A percentile compares a stretch with the other conserved stretches of the same genome.
These are phyloP conservation scores for Scenedesmus sp. DNA, from an alignment of 163 green algal genomes.

Conservation along the genomic window DNA sequence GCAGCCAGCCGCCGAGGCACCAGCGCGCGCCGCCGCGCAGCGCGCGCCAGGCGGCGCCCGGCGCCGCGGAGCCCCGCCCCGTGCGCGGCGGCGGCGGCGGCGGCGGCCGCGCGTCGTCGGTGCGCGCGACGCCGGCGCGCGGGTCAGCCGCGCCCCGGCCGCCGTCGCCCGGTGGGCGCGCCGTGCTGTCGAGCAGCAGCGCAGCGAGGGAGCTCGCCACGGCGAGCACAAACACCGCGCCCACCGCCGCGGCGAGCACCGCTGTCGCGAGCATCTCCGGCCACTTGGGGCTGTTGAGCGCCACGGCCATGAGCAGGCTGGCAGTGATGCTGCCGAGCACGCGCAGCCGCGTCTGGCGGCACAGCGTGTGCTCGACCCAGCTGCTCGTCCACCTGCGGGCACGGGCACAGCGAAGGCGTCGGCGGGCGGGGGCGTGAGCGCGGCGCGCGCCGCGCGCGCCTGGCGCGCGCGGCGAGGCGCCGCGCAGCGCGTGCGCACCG, in stretches of 20 bases:
- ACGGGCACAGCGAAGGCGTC: neutral
- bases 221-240: slow-evolving; percentile 32
- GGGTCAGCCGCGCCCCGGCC: no score
- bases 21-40: no score
- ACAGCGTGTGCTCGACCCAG: slow-evolving; percentile 43
- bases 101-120: no score
- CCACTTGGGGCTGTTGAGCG: slow-evolving; percentile 28
- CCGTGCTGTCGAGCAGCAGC: slow-evolving; percentile 19
- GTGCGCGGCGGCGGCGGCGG: no score
- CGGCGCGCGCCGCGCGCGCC: no score
- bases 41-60: no score
- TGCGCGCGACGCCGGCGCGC: no score
- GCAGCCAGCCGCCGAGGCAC: no score
- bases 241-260: slow-evolving; percentile 27
- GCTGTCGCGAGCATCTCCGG: slow-evolving; percentile 27
- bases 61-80: no score
- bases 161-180: no score
- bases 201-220: slow-evolving; percentile 10
- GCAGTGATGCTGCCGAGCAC: slow-evolving; percentile 37
- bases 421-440: no score
- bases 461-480: no score
- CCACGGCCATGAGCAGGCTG: slow-evolving; percentile 7
- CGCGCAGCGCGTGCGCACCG: neutral
- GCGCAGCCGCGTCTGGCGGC: slow-evolving; percentile 20
- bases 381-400: slow-evolving; percentile 37